These are phyloP conservation scores for Lasiosphaeria hispida DNA, from an alignment of 495 filamentous ascomycete genomes.

Conservation along the genomic window DNA sequence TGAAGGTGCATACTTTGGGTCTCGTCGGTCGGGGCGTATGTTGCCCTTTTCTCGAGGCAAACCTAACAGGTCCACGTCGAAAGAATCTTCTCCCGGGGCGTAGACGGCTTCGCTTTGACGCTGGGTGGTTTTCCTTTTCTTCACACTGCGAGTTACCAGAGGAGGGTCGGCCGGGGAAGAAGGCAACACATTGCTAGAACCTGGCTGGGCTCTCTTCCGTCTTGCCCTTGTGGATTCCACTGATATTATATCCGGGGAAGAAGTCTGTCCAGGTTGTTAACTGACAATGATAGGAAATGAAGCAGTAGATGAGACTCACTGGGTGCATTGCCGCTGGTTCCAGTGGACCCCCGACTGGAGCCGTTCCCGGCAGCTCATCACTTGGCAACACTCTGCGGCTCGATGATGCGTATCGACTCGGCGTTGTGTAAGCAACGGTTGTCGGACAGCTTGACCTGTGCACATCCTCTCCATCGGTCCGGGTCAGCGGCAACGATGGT, in stretches of 20 bases:
- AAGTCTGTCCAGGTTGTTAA: not conserved
- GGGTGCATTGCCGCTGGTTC: not conserved
- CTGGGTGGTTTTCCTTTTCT: constrained; percentile 7
- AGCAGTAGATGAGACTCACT: not conserved
- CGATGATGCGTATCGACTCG: constrained; percentile 20
- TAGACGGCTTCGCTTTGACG: not conserved
- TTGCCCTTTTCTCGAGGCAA: not conserved
- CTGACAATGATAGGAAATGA: not conserved
- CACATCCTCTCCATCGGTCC: not conserved
- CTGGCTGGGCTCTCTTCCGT: not conserved
- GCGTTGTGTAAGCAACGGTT: constrained; percentile 28
- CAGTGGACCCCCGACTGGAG: not conserved
- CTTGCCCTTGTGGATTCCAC: constrained; percentile 10
- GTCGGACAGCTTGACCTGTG: constrained; percentile 28
- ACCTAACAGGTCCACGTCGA: not conserved
- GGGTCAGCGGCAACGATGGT: not conserved
- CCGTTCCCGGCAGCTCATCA: constrained; percentile 1
- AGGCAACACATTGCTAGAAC: not conserved
- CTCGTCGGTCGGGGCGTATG: no score
- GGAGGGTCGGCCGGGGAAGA: constrained; percentile 5
- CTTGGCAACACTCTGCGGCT: not conserved
- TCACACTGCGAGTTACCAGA: constrained; percentile 9
- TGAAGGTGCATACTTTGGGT: no score
- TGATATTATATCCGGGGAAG: constrained; percentile 11
- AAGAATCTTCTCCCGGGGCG: not conserved